Evolutionary conservation across 2,329 filamentous ascomycete genomes (phyloP).

Genomic region (Corynespora cassiicola): DNA sequence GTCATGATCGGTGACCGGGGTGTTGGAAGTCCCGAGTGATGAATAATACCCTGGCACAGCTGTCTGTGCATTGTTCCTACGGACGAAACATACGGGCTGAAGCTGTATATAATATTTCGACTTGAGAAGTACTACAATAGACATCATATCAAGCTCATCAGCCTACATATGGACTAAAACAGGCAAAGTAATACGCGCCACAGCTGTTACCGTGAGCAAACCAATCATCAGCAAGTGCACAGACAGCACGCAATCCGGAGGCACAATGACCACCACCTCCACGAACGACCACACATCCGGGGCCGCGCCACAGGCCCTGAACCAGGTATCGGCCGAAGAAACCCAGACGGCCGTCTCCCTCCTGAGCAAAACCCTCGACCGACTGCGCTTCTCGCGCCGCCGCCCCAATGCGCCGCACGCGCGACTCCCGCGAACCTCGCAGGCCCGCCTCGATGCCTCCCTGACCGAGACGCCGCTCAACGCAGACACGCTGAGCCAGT

Average conservation of each 20-base stretch:
- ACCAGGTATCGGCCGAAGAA: constrained; percentile 6
- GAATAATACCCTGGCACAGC: too few relatives aligned
- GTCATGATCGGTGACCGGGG: too few relatives aligned
- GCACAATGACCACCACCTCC: constrained; percentile 25
- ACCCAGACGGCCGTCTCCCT: constrained; percentile 12
- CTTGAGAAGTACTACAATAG: too few relatives aligned
- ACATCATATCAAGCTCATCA: too few relatives aligned
- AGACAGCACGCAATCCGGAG: constrained; percentile 34
- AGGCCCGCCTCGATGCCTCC: constrained; percentile 40
- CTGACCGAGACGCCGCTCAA: constrained; percentile 34
- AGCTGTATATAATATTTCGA: too few relatives aligned
- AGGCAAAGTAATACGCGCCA: constrained; percentile 2
- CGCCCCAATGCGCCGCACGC: constrained; percentile 4
- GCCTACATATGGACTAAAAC: neutral
- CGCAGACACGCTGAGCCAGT: constrained; percentile 18
- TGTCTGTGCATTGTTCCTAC: too few relatives aligned
- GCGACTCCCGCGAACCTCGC: constrained; percentile 26
- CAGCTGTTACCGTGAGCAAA: constrained; percentile 17
- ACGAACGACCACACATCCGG: constrained; percentile 13
- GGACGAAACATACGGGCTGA: too few relatives aligned
- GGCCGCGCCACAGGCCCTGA: constrained; percentile 4
- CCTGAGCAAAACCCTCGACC: constrained; percentile 14
- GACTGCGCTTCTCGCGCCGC: constrained; percentile 15
- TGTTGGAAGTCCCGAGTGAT: too few relatives aligned
- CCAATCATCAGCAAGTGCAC: constrained; percentile 27